A percentile compares a stretch with the other conserved stretches of the same genome.
phyloP scores from a whole-genome alignment of 1,284 basidiomycete species.

The Rhodotorula sp. region DNA sequence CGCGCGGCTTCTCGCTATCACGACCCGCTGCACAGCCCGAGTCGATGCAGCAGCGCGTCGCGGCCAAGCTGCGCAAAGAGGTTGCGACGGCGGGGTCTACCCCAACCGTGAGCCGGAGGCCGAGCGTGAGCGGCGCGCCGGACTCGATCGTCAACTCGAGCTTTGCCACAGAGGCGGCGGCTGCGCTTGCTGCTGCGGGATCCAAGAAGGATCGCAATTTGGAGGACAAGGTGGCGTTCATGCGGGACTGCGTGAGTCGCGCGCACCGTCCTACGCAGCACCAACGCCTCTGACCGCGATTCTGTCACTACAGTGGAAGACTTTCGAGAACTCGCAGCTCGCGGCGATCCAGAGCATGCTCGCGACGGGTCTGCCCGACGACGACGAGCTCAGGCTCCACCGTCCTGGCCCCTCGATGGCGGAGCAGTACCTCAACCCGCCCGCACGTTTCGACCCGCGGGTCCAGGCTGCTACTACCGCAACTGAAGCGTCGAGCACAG shows the following conservation, averaged over 20 bases:
- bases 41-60: background rate
- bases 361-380: background rate
- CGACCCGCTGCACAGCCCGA: background rate
- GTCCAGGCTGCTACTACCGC: background rate
- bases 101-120: constrained; percentile 3
- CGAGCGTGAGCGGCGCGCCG: background rate
- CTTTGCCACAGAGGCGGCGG: background rate
- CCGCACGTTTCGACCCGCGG: background rate
- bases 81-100: constrained; percentile 7
- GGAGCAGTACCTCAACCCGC: constrained; percentile 3
- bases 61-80: constrained; percentile 3
- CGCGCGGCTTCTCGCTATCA: background rate
- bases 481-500: background rate
- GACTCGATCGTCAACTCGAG: background rate
- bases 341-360: constrained; percentile 3
- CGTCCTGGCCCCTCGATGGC: constrained; percentile 8
- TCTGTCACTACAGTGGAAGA: background rate
- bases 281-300: background rate
- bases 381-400: constrained; percentile 18
- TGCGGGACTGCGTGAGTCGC: background rate
- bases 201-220: background rate
- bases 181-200: background rate
- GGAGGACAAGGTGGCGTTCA: constrained; percentile 14
- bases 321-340: constrained; percentile 17
- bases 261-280: background rate